Base-by-base conservation (phyloP, 192 early-diverging fungal genomes). In the Pilaira anomala region DNA sequence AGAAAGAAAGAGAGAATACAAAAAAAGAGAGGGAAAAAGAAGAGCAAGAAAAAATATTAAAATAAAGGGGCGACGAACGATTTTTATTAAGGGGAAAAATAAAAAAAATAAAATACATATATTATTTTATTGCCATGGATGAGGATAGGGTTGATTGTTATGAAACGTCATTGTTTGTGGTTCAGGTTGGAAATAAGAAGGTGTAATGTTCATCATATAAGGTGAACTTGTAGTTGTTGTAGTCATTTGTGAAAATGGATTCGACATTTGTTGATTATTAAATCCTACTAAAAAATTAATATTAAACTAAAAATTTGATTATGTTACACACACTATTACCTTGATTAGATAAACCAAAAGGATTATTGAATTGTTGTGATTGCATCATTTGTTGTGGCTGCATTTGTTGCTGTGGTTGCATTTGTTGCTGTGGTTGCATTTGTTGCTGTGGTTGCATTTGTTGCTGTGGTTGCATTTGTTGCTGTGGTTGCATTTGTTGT, bases 401-500 rank as follows among this genome's bases (percentile, higher is more conserved):
- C 39, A 13, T 51, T 57, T 48, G 67, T 21, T 30, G 46, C 39
- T 7, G 52, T 57, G 36, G 67, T 21, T 48, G 67, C 53, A 42
- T 40, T 61, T 48, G 68, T n/a, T 33, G 65, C 39, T 65, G 70
- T 9, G 8, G 26, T 29, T 36, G 57, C 4, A 48, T 18, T 36
- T 22, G 59, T 41, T 54, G 70, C 3, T 58, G 62, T 30, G 42
- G 62, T 25, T 74, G 72, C 40, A 64, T 66, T 22, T 48, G 29
- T 39, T 76, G 70, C 51, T 65, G 66, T 21, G 71, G 72, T 50
- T 70, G n/a, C n/a, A n/a, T n/a, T n/a, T n/a, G 67, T 50, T 57
- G 48, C 11, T 62, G 62, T 60, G 60, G 60, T 9, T 59, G 51
- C 14, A 62, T 39, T 21, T 53, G 46, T 12, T 74, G 63, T 53